A percentile compares a stretch with the other conserved stretches of the same genome.
Conservation (phyloP, 345 rosid species). For the Populus ilicifolia region DNA sequence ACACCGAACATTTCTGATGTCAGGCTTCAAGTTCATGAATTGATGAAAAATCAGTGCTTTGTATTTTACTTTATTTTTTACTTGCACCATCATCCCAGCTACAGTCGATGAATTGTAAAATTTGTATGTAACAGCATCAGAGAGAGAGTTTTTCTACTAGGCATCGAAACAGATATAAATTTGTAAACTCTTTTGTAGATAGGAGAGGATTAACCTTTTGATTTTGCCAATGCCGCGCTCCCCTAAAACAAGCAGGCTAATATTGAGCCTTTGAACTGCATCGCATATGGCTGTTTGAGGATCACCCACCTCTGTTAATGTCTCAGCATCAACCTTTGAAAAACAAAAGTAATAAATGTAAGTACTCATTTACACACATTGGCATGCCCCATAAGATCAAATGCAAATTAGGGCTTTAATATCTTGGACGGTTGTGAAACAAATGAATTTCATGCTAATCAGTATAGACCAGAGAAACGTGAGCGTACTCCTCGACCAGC, state of each 20-base stretch:
- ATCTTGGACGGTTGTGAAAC: neutral
- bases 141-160: neutral
- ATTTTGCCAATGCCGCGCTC: conserved; percentile 9
- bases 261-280: conserved; percentile 11
- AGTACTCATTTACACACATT: too few species aligned
- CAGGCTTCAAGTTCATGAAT: too few species aligned
- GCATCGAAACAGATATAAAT: neutral
- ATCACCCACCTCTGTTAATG: conserved; percentile 16
- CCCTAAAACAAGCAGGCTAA: conserved; percentile 18
- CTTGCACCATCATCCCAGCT: too few species aligned
- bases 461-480: too few species aligned
- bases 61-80: too few species aligned
- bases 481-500: conserved; percentile 12
- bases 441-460: neutral
- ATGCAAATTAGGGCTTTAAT: too few species aligned
- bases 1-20: too few species aligned
- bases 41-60: too few species aligned
- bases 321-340: conserved; percentile 17
- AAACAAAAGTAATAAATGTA: neutral
- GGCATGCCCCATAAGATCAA: too few species aligned
- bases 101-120: too few species aligned
- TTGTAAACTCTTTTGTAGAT: neutral
- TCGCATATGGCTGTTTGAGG: conserved; percentile 18
- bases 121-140: too few species aligned
- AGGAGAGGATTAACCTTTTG: conserved; percentile 2